Percentiles rank a stretch among this genome's conserved stretches.
Evolutionary conservation across 768 basidiomycete genomes (phyloP).

Genomic region (Tulasnella sp.): DNA sequence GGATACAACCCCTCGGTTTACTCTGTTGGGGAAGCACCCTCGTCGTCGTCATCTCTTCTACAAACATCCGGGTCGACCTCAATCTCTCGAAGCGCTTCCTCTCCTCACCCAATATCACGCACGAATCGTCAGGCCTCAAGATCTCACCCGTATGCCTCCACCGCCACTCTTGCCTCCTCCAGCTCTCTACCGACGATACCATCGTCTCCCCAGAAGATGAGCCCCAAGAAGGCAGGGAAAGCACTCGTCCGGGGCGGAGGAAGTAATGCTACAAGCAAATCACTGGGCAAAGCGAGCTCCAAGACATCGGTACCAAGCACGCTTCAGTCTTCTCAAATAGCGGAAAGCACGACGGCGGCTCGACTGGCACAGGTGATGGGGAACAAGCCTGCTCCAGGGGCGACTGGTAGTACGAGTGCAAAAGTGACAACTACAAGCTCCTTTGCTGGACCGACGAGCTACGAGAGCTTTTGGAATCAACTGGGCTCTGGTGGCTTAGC

Average conservation of each 20-base stretch:
- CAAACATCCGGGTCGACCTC: background rate
- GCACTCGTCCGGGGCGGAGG: background rate
- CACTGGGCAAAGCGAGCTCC: background rate
- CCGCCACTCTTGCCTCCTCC: background rate
- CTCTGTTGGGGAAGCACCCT: background rate
- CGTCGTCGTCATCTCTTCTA: background rate
- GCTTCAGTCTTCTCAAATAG: background rate
- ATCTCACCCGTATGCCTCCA: background rate
- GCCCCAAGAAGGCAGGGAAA: background rate
- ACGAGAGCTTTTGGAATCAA: constrained; percentile 8
- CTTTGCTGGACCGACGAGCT: background rate
- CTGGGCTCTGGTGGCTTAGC: background rate
- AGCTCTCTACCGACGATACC: background rate
- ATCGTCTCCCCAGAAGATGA: background rate
- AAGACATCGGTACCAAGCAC: background rate
- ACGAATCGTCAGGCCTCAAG: background rate
- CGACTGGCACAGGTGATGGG: background rate
- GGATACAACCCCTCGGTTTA: background rate
- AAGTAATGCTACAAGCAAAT: background rate
- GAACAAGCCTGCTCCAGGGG: background rate
- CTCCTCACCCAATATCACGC: background rate
- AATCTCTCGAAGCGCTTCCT: background rate
- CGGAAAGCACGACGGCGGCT: background rate
- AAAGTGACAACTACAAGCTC: background rate
- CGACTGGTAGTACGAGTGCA: background rate